Evolutionary conservation across 2,329 filamentous ascomycete species (phyloP).

Genomic region (Davidsoniella neocaledoniae): DNA sequence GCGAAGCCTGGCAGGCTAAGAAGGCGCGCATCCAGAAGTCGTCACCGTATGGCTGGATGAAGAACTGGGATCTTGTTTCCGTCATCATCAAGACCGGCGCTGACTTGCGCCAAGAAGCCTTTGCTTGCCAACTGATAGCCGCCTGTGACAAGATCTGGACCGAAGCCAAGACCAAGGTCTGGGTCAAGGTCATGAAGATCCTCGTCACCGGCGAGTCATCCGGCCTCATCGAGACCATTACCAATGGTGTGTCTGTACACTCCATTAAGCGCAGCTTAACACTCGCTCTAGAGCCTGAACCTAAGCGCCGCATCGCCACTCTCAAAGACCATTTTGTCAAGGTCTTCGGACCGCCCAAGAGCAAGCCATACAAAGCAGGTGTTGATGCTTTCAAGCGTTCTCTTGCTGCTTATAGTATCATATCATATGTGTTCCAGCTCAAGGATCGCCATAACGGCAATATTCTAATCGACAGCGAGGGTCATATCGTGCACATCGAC

Average conservation of each 20-base stretch:
- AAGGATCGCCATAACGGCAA: slow-evolving; percentile 82
- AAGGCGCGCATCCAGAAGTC: slow-evolving; percentile 70
- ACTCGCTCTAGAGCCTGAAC: slow-evolving; percentile 35
- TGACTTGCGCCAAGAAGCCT: slow-evolving; percentile 69
- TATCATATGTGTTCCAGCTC: slow-evolving; percentile 67
- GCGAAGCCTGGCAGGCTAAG: slow-evolving; percentile 72
- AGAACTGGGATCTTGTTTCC: slow-evolving; percentile 75
- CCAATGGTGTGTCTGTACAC: slow-evolving; percentile 74
- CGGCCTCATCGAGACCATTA: slow-evolving; percentile 74
- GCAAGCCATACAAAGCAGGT: slow-evolving; percentile 51
- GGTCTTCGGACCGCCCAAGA: slow-evolving; percentile 55
- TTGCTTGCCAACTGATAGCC: slow-evolving; percentile 69
- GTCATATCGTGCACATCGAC: slow-evolving; percentile 77
- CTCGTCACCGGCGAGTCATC: slow-evolving; percentile 73
- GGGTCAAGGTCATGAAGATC: slow-evolving; percentile 79
- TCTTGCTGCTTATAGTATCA: slow-evolving; percentile 73
- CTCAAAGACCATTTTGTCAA: slow-evolving; percentile 70
- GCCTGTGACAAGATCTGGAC: slow-evolving; percentile 72
- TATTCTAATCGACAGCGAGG: slow-evolving; percentile 69
- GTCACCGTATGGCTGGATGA: slow-evolving; percentile 76
- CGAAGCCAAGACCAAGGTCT: slow-evolving; percentile 59
- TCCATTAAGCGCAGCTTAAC: slow-evolving; percentile 71
- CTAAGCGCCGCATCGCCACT: slow-evolving; percentile 56
- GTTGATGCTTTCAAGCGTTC: slow-evolving; percentile 66
- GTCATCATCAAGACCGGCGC: slow-evolving; percentile 80